Evolutionary conservation across 345 rosid species (phyloP), one percentile per base, ranked within the genome.

Genomic region (Eucalyptus pauciflora): DNA sequence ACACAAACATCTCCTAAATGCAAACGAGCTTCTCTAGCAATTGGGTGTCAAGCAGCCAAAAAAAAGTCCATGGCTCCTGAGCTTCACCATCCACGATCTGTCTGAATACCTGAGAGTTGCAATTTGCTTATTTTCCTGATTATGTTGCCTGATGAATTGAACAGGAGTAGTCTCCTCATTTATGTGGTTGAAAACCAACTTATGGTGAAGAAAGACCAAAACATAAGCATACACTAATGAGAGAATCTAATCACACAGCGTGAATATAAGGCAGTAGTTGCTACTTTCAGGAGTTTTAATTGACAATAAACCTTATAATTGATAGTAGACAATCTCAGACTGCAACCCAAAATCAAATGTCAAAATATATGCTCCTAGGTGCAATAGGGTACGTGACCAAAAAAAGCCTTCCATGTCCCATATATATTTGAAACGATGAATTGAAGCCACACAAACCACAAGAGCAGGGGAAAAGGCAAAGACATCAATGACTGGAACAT

Each of bases 401-500:
- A 29, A 64, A 7, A 64, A 14, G 18, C 37, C 71, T 64, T 29
- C 71, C 37, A 4, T 14, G 18, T 60, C 31, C n/a, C 6, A 60
- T 3, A 3, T 60, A 58, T 11, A 25, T 0, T 60, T 60, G 7
- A 5, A 3, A 27, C 7, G 0, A 27, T 14, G 37, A 13, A 64
- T 64, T 64, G 7, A 5, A n/a, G 20, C 41, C 76, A n/a, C 20
- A 13, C 1, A n/a, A 1, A 64, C 41, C 76, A 64, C 41, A 64
- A 64, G 20, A 0, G 5, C 37, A 13, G 37, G 76, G 37, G 71
- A 64, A n/a, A 64, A 64, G 9, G 37, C 76, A n/a, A 64, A 29
- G 3, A 64, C 20, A 0, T n/a, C 18, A 2, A 64, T 13, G 37
- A 64, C 2, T 1, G 2, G 37, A 64, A 7, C 37, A 64, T 0